Base-by-base conservation (phyloP, 257 asterid genomes). In the Handroanthus guayacan region DNA sequence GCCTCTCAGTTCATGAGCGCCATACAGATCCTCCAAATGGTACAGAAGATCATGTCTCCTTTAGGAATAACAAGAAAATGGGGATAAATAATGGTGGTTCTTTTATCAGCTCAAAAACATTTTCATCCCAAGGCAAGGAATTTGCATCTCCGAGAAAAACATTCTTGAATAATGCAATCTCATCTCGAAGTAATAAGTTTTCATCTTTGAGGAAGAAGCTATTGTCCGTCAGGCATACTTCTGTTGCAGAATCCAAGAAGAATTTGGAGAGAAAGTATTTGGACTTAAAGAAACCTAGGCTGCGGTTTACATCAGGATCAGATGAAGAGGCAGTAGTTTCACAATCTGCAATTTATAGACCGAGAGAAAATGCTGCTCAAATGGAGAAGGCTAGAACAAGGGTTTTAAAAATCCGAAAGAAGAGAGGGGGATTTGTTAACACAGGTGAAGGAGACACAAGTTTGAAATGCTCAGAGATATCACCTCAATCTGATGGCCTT, bases 151-250 rank as follows among this genome's bases (percentile, higher is more conserved):
- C 41, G 36, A 79, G 78, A 75, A 87, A 86, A 64, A 70, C 72
- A n/a, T 62, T 84, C 12, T 51, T 45, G 62, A 73, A 77, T 18
- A 88, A 52, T 78, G 84, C 79, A 44, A 61, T 79, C 66, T 55
- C 82, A 52, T 74, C 92, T 43, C 80, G 79, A 68, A 68, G 81
- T 34, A 87, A 78, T 82, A 92, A 71, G 74, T 83, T 84, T 69
- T 77, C 91, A 14, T 85, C 97, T 67, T 80, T 80, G 86, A 78
- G 83, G 80, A 91, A 89, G 62, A 83, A 82, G 34, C 79, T 80
- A 62, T 78, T 78, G 52, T 84, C 87, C 3, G 74, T 75, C 44
- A 76, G 78, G 72, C 78, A 51, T 79, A 71, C 84, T 65, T 81
- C 91, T 77, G 80, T 56, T 73, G 71, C 78, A 7, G 83, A 78